These are phyloP conservation scores for Fraxinus paxiana DNA, from an alignment of 305 asterid genomes.

Conservation along the genomic window DNA sequence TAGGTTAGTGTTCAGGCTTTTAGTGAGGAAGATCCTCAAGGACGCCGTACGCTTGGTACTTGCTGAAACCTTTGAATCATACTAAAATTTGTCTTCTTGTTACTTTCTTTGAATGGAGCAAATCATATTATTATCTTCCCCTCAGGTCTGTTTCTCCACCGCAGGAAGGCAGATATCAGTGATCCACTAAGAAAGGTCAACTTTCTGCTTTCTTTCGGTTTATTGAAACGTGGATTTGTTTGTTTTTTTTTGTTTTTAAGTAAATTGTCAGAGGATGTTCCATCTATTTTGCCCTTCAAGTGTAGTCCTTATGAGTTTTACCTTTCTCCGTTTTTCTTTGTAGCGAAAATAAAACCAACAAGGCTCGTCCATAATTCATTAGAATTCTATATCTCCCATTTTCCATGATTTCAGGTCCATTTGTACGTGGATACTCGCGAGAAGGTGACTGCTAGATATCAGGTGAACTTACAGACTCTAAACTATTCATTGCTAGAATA, in stretches of 20 bases:
- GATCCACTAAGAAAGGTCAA: constrained; percentile 76
- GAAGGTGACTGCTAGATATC: constrained; percentile 94
- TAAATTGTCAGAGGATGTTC: background rate
- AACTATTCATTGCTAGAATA: background rate
- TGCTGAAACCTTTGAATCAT: constrained; percentile 6
- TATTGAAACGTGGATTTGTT: background rate
- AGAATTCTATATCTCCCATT: constrained; percentile 4
- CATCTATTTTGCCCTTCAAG: background rate
- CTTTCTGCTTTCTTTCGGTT: constrained; percentile 1
- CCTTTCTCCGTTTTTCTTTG: background rate
- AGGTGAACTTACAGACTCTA: constrained; percentile 44
- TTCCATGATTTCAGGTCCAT: constrained; percentile 56
- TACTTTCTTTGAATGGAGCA: constrained; percentile 3
- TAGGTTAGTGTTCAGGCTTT: constrained; percentile 96
- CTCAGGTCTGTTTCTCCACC: constrained; percentile 92
- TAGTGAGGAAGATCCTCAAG: constrained; percentile 94
- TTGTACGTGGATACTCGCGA: constrained; percentile 80
- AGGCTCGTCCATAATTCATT: background rate
- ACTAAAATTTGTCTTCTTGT: constrained; percentile 7
- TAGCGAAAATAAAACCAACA: background rate
- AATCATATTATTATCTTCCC: constrained; percentile 19
- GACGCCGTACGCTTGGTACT: constrained; percentile 93
- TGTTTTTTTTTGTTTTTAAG: background rate
- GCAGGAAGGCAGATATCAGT: constrained; percentile 82
- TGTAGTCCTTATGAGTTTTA: background rate